Conservation (phyloP, 225 moss, liverwort and hornwort species). For the Pseudisothecium myosuroides region DNA sequence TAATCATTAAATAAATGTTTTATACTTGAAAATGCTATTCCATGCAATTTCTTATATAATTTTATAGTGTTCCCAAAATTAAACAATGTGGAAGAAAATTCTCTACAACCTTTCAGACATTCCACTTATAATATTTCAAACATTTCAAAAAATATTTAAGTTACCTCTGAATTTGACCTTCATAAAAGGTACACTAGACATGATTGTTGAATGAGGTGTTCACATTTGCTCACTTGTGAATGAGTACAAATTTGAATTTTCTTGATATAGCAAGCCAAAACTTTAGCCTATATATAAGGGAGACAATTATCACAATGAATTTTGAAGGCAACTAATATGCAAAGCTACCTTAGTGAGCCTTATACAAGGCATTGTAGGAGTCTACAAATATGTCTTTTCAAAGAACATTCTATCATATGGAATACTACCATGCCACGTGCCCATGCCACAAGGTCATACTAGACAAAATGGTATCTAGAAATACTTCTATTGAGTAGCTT, state of each 20-base stretch:
- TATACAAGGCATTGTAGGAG: fast-evolving
- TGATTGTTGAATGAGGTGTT: no score
- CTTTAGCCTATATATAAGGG: not conserved
- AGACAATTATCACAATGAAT: not conserved
- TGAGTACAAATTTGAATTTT: not conserved
- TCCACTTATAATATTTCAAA: not conserved
- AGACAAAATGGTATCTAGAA: fast-evolving
- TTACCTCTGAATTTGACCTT: no score
- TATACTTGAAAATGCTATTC: not conserved
- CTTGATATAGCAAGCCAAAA: no score
- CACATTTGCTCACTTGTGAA: not conserved
- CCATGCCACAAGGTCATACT: no score
- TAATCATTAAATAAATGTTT: not conserved
- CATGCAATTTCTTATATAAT: not conserved
- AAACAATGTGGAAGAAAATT: fast-evolving
- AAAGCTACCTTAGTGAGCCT: not conserved
- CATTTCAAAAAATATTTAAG: not conserved
- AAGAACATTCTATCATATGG: not conserved
- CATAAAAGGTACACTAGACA: no score
- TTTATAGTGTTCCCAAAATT: not conserved
- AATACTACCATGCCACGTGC: not conserved
- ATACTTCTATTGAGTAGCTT: not conserved
- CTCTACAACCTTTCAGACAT: fast-evolving
- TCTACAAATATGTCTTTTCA: not conserved
- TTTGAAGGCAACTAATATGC: not conserved